Percentiles rank a stretch among this genome's conserved stretches.
Evolutionary conservation across 148 eudicot species (phyloP).

Genomic region (Dysphania ambrosioides): DNA sequence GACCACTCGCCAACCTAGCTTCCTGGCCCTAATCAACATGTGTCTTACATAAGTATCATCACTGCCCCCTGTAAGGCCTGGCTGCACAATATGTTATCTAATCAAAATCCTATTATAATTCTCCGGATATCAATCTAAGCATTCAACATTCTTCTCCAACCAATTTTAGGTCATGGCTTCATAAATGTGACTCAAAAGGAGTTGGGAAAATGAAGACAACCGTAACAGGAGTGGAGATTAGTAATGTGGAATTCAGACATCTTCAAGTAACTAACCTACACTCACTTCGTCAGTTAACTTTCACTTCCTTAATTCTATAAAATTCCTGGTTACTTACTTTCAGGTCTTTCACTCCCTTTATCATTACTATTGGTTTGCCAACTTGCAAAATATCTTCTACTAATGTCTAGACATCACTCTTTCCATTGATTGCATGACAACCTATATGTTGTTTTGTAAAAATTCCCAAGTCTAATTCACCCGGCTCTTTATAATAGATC

Average conservation of each 20-base stretch:
- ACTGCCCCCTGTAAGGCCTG: slow-evolving; percentile 98
- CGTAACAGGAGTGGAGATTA: neutral
- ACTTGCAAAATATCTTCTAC: too few relatives aligned
- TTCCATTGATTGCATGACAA: too few relatives aligned
- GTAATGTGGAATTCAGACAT: too few relatives aligned
- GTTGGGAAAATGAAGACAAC: neutral
- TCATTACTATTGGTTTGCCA: too few relatives aligned
- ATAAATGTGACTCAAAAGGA: neutral
- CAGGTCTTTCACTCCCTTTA: neutral
- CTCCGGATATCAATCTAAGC: neutral
- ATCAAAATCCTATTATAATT: neutral
- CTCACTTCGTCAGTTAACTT: too few relatives aligned
- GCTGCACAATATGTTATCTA: slow-evolving; percentile 42
- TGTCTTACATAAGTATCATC: slow-evolving; percentile 82
- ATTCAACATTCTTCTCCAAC: neutral
- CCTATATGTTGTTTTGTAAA: too few relatives aligned
- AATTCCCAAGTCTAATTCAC: neutral
- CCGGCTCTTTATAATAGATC: neutral
- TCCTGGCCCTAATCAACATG: slow-evolving; percentile 69
- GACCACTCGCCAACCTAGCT: slow-evolving; percentile 72
- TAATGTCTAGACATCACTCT: neutral
- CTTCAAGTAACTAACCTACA: neutral
- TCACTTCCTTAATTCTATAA: neutral
- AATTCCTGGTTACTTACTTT: too few relatives aligned
- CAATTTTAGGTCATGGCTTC: neutral